Evolutionary conservation across 306 rosid genomes (phyloP).

Genomic region (Cicer yamashitae): DNA sequence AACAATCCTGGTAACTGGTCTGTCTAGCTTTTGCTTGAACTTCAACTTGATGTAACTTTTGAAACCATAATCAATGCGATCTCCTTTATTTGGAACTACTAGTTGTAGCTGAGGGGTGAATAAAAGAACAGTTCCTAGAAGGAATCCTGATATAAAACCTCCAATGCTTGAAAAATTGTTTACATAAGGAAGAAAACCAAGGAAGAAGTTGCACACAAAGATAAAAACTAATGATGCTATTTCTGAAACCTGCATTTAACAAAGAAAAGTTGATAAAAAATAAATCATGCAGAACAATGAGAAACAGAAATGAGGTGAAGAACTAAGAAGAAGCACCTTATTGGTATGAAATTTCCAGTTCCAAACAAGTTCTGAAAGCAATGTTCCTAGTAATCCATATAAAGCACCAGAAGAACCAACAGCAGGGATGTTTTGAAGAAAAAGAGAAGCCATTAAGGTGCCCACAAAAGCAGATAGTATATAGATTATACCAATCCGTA

Average conservation of each 20-base stretch:
- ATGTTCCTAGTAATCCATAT: slow-evolving; percentile 83
- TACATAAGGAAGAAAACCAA: slow-evolving; percentile 81
- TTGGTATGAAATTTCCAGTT: slow-evolving; percentile 74
- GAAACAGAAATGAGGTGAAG: slow-evolving; percentile 20
- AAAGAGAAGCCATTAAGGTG: slow-evolving; percentile 84
- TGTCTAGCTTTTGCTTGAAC: slow-evolving; percentile 69
- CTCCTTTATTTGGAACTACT: slow-evolving; percentile 63
- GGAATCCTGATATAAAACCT: slow-evolving; percentile 85
- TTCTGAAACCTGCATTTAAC: slow-evolving; percentile 65
- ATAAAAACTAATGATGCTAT: slow-evolving; percentile 60
- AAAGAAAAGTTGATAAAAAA: slow-evolving; percentile 36
- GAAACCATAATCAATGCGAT: slow-evolving; percentile 51
- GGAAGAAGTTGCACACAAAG: slow-evolving; percentile 64
- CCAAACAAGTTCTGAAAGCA: slow-evolving; percentile 68
- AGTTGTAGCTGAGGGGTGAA: slow-evolving; percentile 56
- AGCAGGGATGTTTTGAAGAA: slow-evolving; percentile 63
- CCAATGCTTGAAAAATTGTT: slow-evolving; percentile 83
- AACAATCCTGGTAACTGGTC: slow-evolving; percentile 65
- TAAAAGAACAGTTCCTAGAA: slow-evolving; percentile 75
- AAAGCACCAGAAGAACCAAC: slow-evolving; percentile 87
- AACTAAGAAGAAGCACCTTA: slow-evolving; percentile 56
- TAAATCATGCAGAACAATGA: slow-evolving; percentile 26
- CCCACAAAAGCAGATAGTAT: slow-evolving; percentile 75
- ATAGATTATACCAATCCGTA: slow-evolving; percentile 78
- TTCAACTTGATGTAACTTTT: slow-evolving; percentile 57